Evolutionary conservation across 2,329 filamentous ascomycete species (phyloP), one percentile per base, ranked within the genome.

Genomic region (Hypoxylon sp.): DNA sequence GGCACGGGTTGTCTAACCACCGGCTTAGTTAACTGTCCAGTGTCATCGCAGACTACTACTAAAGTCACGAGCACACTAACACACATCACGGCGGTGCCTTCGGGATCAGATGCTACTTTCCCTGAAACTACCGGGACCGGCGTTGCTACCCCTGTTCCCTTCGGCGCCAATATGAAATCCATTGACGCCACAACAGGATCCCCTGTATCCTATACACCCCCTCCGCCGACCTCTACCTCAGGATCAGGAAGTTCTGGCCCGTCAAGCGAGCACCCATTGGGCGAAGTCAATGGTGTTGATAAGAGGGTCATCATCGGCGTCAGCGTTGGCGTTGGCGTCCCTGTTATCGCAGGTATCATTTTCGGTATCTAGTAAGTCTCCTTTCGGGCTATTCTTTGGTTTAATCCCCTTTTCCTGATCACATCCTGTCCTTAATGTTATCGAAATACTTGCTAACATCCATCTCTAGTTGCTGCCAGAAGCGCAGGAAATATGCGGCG

Each of bases 301-400:
- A 84, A 82, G 31, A 81, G 81, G 22, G 59, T 86, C 35, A 82
- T 87, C 49, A 79, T 87, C 27, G 85, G 86, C 2, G 73, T 86
- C 1, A 81, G 80, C 44, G 80, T 87, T 1, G 85, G 85, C 0
- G 56, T 85, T 8, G 83, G 83, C 1, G 75, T 84, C 0, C 80
- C 83, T 0, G 70, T 81, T 2, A 22, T 86, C 2, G 64, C 77
- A 6, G 79, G 73, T 3, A 62, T 77, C 2, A 61, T 79, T 40
- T 77, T 63, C 0, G 74, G 64, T 5, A 59, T 77, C 61, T 73
- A 77, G 81, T 82, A 73, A 77, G 80, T 77, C 10, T 46, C 11
- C 61, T 46, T 25, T 44, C 13, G 0, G 17, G 2, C 13, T 3
- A 20, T 27, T 20, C 27, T 14, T 10, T 3, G 11, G 5, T 5